These are phyloP conservation scores for Eucalyptus viminalis DNA, from an alignment of 345 rosid genomes.

Conservation along the genomic window DNA sequence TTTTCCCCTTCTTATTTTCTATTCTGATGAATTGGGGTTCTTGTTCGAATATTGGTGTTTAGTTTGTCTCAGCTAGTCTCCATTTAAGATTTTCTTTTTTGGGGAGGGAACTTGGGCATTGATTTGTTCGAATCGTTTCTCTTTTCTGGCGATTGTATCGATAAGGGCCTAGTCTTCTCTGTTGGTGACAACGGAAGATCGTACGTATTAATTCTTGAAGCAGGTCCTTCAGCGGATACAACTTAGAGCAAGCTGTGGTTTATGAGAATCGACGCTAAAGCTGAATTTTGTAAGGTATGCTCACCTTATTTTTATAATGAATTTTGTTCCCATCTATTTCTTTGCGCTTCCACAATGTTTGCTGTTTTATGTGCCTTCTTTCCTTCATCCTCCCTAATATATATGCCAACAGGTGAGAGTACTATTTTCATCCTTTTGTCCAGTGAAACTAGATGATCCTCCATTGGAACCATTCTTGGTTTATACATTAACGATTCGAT, in stretches of 20 bases:
- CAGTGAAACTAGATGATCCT: slow-evolving; percentile 90
- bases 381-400: background rate
- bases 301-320: background rate
- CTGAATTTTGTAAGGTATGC: slow-evolving; percentile 75
- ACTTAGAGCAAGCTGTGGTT: slow-evolving; percentile 79
- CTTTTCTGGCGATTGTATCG: background rate
- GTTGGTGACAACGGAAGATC: slow-evolving; percentile 96
- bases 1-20: background rate
- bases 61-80: background rate
- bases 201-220: slow-evolving; percentile 81
- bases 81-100: background rate
- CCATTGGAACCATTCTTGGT: slow-evolving; percentile 90
- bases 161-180: slow-evolving; percentile 84
- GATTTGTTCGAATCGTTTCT: background rate
- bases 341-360: background rate
- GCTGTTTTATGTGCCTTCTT: background rate
- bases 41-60: background rate
- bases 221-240: slow-evolving; percentile 82
- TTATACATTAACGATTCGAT: slow-evolving; percentile 77
- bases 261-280: slow-evolving; percentile 75
- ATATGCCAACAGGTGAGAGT: slow-evolving; percentile 60
- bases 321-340: background rate
- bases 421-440: slow-evolving; percentile 84
- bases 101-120: background rate
- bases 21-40: background rate